phyloP scores from a whole-genome alignment of 371 early-diverging fungal genomes.

The Mucor indicus region DNA sequence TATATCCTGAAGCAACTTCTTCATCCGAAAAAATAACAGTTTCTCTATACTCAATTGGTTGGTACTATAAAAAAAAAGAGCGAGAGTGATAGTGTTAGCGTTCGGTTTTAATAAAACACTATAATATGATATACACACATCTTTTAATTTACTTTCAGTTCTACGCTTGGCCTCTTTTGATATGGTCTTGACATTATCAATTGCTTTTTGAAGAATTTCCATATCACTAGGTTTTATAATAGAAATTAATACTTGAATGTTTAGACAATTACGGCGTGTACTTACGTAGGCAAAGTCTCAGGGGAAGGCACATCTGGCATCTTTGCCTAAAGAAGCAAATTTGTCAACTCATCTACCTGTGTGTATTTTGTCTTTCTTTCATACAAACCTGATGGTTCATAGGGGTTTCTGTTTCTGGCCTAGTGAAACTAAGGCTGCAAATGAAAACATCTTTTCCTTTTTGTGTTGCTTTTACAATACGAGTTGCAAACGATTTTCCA shows the following conservation, averaged over 20 bases:
- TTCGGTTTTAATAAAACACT: background rate
- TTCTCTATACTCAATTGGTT: conserved; percentile 37
- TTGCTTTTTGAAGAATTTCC: conserved; percentile 28
- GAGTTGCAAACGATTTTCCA: conserved; percentile 47
- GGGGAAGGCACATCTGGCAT: conserved; percentile 22
- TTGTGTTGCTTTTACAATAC: conserved; percentile 42
- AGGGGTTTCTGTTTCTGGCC: conserved; percentile 17
- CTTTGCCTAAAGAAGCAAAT: no score
- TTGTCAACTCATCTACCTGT: no score
- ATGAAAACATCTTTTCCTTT: conserved; percentile 39
- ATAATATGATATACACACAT: no score
- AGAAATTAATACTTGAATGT: background rate
- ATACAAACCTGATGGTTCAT: conserved; percentile 41
- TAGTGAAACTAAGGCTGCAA: conserved; percentile 38
- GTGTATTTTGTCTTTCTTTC: no score
- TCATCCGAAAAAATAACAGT: conserved; percentile 7
- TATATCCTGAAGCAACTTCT: conserved; percentile 8
- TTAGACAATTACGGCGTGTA: background rate
- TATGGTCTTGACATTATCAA: conserved; percentile 33
- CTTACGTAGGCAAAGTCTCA: conserved; percentile 33
- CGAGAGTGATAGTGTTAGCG: background rate
- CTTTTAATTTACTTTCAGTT: conserved; percentile 25
- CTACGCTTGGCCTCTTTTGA: conserved; percentile 34
- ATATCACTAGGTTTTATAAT: conserved; percentile 32
- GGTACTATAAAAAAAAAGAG: conserved; percentile 8